Evolutionary conservation across 2,329 filamentous ascomycete species (phyloP).

Genomic region (Leptographium flavum): DNA sequence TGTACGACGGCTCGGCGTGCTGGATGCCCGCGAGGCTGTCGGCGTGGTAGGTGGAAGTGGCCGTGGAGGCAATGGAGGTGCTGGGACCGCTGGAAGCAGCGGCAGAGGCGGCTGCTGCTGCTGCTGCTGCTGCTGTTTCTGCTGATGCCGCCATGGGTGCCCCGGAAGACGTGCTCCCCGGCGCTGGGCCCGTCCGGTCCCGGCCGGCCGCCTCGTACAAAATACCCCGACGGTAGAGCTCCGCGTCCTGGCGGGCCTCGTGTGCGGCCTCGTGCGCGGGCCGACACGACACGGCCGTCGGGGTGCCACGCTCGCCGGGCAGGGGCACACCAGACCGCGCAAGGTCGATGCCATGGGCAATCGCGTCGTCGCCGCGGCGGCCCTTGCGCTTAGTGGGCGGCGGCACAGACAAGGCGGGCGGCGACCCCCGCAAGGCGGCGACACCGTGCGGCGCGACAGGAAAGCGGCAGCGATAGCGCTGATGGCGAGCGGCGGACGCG

Average conservation of each 20-base stretch:
- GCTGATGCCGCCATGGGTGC: no score
- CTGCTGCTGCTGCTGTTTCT: no score
- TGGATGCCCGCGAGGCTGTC: not conserved
- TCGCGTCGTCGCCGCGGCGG: not conserved
- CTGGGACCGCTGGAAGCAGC: not conserved
- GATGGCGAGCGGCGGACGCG: not conserved
- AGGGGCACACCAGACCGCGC: slow-evolving; percentile 1
- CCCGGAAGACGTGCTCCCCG: not conserved
- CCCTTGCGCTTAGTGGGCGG: not conserved
- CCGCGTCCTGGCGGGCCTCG: not conserved
- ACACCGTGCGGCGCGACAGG: not conserved
- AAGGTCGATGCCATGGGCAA: not conserved
- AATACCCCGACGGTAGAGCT: not conserved
- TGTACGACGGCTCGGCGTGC: not conserved
- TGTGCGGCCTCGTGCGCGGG: not conserved
- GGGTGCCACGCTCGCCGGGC: not conserved
- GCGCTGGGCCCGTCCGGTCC: not conserved
- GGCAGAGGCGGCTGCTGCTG: not conserved
- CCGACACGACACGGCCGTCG: not conserved
- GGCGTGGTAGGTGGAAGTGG: not conserved
- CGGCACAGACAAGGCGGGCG: no score
- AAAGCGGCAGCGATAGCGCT: not conserved
- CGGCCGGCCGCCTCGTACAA: not conserved
- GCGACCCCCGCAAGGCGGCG: no score
- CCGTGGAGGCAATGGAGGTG: not conserved